phyloP scores from a whole-genome alignment of 495 filamentous ascomycete species.

The Daldinia childiae region DNA sequence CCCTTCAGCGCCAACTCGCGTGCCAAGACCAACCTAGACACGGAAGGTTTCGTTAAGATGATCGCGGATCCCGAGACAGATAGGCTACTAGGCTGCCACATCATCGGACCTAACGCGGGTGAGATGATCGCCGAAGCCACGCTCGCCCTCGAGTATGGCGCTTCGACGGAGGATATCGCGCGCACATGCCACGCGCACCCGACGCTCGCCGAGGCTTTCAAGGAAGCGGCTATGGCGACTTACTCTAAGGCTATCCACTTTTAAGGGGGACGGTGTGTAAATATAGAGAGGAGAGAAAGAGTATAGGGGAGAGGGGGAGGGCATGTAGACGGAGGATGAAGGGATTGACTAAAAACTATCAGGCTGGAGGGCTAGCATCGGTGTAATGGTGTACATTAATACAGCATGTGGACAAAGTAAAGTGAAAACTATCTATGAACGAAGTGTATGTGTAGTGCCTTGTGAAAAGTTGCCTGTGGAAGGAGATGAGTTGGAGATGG shows the following conservation, averaged over 20 bases:
- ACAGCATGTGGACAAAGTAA: slow-evolving; percentile 38
- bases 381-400: slow-evolving; percentile 51
- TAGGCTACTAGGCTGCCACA: slow-evolving; percentile 93
- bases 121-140: slow-evolving; percentile 99
- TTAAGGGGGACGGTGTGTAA: slow-evolving; percentile 59
- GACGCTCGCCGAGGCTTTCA: slow-evolving; percentile 96
- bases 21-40: slow-evolving; percentile 98
- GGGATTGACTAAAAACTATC: not conserved
- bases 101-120: slow-evolving; percentile 93
- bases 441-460: not conserved
- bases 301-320: not conserved
- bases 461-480: not conserved
- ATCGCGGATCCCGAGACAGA: slow-evolving; percentile 96
- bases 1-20: slow-evolving; percentile 97
- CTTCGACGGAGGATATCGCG: slow-evolving; percentile 92
- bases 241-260: slow-evolving; percentile 97
- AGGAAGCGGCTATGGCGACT: slow-evolving; percentile 99
- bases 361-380: slow-evolving; percentile 39
- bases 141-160: slow-evolving; percentile 94
- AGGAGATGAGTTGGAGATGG: not conserved
- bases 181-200: slow-evolving; percentile 97
- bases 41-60: slow-evolving; percentile 97
- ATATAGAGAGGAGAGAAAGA: slow-evolving; percentile 36
- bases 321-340: slow-evolving; percentile 1
- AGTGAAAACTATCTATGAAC: slow-evolving; percentile 10